Percentiles rank a stretch among this genome's conserved stretches.
These are phyloP conservation scores for Penium margaritaceum DNA, from an alignment of 139 green algal genomes.

Conservation along the genomic window DNA sequence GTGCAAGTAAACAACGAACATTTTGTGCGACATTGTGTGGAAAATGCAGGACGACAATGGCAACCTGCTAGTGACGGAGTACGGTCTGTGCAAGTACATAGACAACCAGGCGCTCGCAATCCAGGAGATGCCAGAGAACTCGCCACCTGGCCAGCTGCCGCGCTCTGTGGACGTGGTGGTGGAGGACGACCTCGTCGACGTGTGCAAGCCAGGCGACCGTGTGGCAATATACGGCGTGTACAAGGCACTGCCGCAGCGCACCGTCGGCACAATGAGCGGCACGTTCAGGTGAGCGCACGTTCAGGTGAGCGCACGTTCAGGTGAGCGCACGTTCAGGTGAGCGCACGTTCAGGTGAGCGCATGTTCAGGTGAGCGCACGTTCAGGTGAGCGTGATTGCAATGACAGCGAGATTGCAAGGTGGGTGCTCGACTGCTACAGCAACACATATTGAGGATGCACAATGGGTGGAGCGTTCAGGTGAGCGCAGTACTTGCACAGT, in stretches of 20 bases:
- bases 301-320: too few species aligned
- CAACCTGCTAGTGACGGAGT: conserved; percentile 87
- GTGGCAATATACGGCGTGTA: conserved; percentile 85
- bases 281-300: conserved; percentile 54
- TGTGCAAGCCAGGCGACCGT: conserved; percentile 88
- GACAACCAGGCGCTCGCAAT: conserved; percentile 76
- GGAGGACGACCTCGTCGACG: conserved; percentile 70
- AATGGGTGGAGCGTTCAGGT: too few species aligned
- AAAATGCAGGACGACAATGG: conserved; percentile 64
- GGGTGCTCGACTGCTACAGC: too few species aligned
- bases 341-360: too few species aligned
- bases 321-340: too few species aligned
- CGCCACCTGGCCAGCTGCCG: conserved; percentile 63
- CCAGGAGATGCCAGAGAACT: conserved; percentile 94
- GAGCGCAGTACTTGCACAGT: too few species aligned
- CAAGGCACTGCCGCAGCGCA: conserved; percentile 64
- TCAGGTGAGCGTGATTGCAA: too few species aligned
- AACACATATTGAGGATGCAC: too few species aligned
- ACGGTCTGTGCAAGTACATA: conserved; percentile 81
- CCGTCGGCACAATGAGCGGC: conserved; percentile 55
- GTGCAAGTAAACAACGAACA: too few species aligned
- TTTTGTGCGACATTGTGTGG: neutral
- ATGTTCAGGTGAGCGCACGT: too few species aligned
- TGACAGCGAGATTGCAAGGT: too few species aligned
- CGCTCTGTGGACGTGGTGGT: conserved; percentile 64